Conservation (phyloP, 2,329 filamentous ascomycete genomes). For the Diplodia seriata region DNA sequence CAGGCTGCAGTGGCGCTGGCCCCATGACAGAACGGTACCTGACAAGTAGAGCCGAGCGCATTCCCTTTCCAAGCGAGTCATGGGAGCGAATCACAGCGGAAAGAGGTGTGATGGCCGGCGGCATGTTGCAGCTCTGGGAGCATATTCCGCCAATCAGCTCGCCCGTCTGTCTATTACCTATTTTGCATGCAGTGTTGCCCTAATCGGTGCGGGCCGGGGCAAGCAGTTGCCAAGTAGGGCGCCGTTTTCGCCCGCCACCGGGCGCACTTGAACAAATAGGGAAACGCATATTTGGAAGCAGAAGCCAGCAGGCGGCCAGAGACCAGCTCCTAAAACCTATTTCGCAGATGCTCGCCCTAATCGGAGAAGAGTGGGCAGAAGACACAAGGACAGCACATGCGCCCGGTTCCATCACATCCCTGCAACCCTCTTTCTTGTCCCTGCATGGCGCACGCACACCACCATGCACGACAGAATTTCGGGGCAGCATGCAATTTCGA, state of each 20-base stretch:
- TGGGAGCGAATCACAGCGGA: background rate
- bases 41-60: background rate
- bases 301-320: background rate
- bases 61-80: background rate
- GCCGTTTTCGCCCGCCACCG: background rate
- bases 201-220: slow-evolving; percentile 6
- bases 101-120: background rate
- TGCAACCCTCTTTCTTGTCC: background rate
- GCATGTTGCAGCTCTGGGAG: background rate
- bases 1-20: no score
- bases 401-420: background rate
- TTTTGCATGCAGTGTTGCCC: no score
- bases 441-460: background rate
- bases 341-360: background rate
- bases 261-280: background rate
- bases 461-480: background rate
- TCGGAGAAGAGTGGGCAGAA: background rate
- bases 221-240: background rate
- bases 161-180: no score
- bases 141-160: no score
- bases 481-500: slow-evolving; percentile 1
- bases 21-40: no score
- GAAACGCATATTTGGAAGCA: background rate
- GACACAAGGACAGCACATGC: background rate
- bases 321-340: background rate